Evolutionary conservation across 306 rosid species (phyloP), one percentile per base, ranked within the genome.

Genomic region (Cucurbita argyrosperma): DNA sequence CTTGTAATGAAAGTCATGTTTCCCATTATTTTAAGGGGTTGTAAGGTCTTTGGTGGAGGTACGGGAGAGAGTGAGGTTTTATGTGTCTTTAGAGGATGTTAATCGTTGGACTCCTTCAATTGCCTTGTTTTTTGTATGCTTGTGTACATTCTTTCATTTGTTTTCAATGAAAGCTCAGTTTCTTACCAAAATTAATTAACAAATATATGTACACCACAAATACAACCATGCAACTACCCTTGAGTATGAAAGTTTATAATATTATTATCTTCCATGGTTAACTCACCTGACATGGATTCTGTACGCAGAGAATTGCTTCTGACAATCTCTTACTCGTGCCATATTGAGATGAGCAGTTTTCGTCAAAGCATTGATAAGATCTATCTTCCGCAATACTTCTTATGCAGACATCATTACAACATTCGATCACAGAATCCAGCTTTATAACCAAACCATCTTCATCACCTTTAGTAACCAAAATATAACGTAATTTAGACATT

Each of bases 381-480:
- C 80, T 81, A 71, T 61, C 90, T 70, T 81, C 86, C 40, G 79
- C 71, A 70, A 23, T 46, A 66, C 78, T 78, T 76, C 68, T 70
- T 52, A 12, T 62, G 30, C 74, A 82, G 39, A 39, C 75, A 79
- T 80, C 88, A 80, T 83, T 86, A 70, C 88, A 89, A 16, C 92
- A 87, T 72, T 89, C 95, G 51, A 88, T 73, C n/a, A 89, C 75
- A 74, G 88, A 77, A 47, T 92, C 96, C 64, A 92, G 75, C 88
- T 82, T 84, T 38, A 80, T 59, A 57, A 74, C 85, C 42, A 86
- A 82, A 78, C 83, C 83, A 77, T 85, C 94, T 77, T 88, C 87
- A 69, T 83, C 83, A 63, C 82, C 96, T 69, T 69, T 88, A 78
- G 74, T 62, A 66, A 79, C 75, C 70, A 80, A 74, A 76, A 62